A percentile compares a stretch with the other conserved stretches of the same genome.
These are phyloP conservation scores for Acanthamoeba healyi DNA, from an alignment of 208 protist genomes.

Conservation along the genomic window DNA sequence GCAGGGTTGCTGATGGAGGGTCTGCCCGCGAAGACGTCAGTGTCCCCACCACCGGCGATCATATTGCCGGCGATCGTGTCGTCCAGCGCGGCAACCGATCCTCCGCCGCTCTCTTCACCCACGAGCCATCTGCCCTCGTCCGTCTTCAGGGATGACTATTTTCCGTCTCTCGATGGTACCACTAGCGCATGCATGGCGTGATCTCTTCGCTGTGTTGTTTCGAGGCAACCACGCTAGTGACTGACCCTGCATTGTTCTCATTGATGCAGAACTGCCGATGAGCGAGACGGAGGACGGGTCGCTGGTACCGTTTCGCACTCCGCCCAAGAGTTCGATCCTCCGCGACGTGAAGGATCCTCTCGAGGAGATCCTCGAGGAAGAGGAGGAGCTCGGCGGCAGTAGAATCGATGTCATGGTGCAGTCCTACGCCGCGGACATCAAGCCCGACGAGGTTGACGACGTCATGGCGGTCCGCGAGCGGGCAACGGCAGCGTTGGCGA, in stretches of 20 bases:
- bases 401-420: neutral
- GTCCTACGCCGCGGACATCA: neutral
- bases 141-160: conserved; percentile 5
- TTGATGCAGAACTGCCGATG: neutral
- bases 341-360: neutral
- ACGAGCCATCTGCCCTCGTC: conserved; percentile 59
- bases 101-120: conserved; percentile 59
- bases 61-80: neutral
- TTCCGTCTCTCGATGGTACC: neutral
- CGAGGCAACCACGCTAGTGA: neutral
- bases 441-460: neutral
- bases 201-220: neutral
- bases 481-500: neutral
- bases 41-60: neutral
- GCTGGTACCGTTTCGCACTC: neutral
- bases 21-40: neutral
- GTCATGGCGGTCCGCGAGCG: neutral
- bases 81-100: neutral
- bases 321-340: conserved; percentile 15
- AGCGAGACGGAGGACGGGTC: neutral
- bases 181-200: neutral
- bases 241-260: neutral
- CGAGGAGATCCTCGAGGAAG: neutral
- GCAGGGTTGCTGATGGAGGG: too few relatives aligned
- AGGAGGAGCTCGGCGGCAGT: neutral